phyloP scores from a whole-genome alignment of 2,329 filamentous ascomycete species.

The Monosporascus ibericus region DNA sequence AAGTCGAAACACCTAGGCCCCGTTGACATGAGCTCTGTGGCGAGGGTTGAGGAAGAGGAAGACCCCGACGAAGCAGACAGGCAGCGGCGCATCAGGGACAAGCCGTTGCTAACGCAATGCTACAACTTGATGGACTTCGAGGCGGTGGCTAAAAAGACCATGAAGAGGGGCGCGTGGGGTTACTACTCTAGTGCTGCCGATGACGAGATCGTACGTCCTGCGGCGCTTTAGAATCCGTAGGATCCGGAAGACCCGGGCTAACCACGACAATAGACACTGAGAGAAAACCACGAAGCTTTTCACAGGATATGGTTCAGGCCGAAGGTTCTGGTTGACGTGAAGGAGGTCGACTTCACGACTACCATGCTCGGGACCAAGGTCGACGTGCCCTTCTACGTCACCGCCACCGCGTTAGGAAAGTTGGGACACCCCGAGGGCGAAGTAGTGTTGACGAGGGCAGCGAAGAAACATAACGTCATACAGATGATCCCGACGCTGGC shows the following conservation, averaged over 20 bases:
- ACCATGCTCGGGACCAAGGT: conserved; percentile 89
- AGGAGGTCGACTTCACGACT: conserved; percentile 77
- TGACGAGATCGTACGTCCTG: conserved; percentile 66
- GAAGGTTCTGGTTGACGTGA: conserved; percentile 80
- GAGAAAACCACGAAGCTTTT: conserved; percentile 92
- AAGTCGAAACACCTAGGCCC: conserved; percentile 80
- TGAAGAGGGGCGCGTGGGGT: conserved; percentile 96
- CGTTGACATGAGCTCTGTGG: conserved; percentile 80
- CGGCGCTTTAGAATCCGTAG: not conserved
- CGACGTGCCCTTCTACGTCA: conserved; percentile 90
- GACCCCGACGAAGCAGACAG: conserved; percentile 67
- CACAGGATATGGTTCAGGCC: conserved; percentile 98
- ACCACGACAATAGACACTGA: conserved; percentile 60
- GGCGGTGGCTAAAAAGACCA: conserved; percentile 78
- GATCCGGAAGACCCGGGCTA: conserved; percentile 5
- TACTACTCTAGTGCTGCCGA: conserved; percentile 95
- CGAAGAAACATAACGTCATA: conserved; percentile 79
- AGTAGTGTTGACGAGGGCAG: conserved; percentile 79
- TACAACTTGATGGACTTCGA: conserved; percentile 97
- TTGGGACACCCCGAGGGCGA: conserved; percentile 92
- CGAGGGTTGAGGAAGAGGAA: conserved; percentile 57
- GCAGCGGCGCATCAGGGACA: conserved; percentile 65
- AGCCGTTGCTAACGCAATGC: conserved; percentile 79
- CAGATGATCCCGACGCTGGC: conserved; percentile 99
- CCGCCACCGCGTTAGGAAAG: conserved; percentile 91